phyloP scores from a whole-genome alignment of 2,329 filamentous ascomycete genomes.

The Coleophoma eucalyptorum region DNA sequence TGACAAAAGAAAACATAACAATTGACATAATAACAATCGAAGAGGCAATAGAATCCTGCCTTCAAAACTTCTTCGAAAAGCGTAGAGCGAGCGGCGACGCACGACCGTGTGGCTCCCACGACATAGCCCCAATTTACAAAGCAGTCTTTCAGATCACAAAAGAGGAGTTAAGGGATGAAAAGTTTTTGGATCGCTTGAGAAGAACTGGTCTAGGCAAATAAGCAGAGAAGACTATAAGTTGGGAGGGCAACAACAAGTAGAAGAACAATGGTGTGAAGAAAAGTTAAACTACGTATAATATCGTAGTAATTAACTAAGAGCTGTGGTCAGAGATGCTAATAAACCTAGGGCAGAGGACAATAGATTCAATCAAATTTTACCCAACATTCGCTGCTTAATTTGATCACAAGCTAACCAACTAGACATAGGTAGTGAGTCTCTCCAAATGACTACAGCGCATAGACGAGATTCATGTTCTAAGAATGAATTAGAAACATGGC shows the following conservation, averaged over 20 bases:
- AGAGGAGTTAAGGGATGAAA: conserved; percentile 12
- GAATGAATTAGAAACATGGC: neutral
- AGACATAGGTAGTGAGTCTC: too few species aligned
- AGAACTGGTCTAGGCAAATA: conserved; percentile 9
- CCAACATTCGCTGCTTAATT: neutral
- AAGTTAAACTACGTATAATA: neutral
- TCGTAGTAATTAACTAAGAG: neutral
- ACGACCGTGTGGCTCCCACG: conserved; percentile 24
- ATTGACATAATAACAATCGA: conserved; percentile 16
- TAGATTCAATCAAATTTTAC: neutral
- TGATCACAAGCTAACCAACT: too few species aligned
- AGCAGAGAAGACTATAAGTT: conserved; percentile 1
- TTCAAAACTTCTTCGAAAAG: conserved; percentile 23
- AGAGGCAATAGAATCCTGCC: conserved; percentile 14
- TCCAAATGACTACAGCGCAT: neutral
- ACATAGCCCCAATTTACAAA: conserved; percentile 17
- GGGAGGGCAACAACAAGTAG: conserved; percentile 4
- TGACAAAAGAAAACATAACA: neutral
- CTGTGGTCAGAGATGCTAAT: neutral
- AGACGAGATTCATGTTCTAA: neutral
- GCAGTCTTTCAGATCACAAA: conserved; percentile 14
- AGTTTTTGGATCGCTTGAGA: conserved; percentile 14
- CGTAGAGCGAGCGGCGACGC: conserved; percentile 24
- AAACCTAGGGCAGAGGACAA: neutral
- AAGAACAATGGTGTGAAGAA: conserved; percentile 7